phyloP scores from a whole-genome alignment of 495 filamentous ascomycete genomes.

The Hypomontagnella monticulosa region DNA sequence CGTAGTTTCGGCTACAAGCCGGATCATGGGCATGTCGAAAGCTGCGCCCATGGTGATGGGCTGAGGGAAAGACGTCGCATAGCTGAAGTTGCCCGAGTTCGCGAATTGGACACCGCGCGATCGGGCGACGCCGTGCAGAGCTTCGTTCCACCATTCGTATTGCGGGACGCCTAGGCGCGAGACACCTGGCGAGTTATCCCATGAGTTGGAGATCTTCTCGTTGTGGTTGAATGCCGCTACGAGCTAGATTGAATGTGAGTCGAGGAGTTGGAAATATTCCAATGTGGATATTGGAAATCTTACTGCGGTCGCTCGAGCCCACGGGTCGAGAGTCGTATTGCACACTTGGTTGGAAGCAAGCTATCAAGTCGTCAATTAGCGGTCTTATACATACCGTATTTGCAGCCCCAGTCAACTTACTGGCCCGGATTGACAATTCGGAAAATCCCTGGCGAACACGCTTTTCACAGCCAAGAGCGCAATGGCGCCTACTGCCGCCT shows the following conservation, averaged over 20 bases:
- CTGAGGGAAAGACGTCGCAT: constrained; percentile 70
- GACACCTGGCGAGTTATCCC: constrained; percentile 63
- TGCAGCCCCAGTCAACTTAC: constrained; percentile 11
- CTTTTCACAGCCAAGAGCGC: constrained; percentile 14
- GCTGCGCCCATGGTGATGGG: constrained; percentile 69
- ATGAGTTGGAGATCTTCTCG: constrained; percentile 68
- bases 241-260: constrained; percentile 26
- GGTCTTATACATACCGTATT: not conserved
- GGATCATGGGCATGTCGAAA: constrained; percentile 68
- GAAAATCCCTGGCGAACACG: constrained; percentile 31
- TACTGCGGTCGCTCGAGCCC: constrained; percentile 53
- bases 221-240: constrained; percentile 36
- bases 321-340: constrained; percentile 49
- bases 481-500: not conserved
- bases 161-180: constrained; percentile 64
- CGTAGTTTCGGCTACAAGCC: constrained; percentile 64
- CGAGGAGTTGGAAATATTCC: not conserved
- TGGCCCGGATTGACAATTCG: constrained; percentile 36
- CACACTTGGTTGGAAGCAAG: constrained; percentile 56
- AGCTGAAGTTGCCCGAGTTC: constrained; percentile 60
- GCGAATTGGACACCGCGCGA: constrained; percentile 62
- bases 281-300: constrained; percentile 16
- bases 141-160: constrained; percentile 65
- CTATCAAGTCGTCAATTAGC: constrained; percentile 16
- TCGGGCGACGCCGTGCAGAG: constrained; percentile 66